A percentile compares a stretch with the other conserved stretches of the same genome.
Evolutionary conservation across 1,139 yeast genomes (phyloP).

Genomic region (Yamadazyma epiphylla): DNA sequence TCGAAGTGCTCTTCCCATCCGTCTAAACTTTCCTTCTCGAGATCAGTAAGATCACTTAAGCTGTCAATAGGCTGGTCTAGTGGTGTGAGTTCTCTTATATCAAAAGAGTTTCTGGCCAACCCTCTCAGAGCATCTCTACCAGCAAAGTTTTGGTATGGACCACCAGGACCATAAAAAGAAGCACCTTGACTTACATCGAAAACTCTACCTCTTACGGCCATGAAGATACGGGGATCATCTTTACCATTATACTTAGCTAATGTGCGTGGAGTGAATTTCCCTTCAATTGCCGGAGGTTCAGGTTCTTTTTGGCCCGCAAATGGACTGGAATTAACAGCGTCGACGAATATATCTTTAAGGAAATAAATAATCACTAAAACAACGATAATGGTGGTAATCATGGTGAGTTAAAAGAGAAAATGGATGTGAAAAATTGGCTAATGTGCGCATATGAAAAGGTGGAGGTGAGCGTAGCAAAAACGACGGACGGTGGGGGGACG

Average conservation of each 20-base stretch:
- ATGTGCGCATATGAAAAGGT: too few relatives aligned
- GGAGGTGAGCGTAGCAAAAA: too few relatives aligned
- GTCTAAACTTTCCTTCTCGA: conserved; percentile 66
- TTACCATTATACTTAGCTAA: conserved; percentile 76
- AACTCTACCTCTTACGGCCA: conserved; percentile 82
- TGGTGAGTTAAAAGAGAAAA: too few relatives aligned
- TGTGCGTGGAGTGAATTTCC: conserved; percentile 75
- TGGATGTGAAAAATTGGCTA: too few relatives aligned
- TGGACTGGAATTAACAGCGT: conserved; percentile 12
- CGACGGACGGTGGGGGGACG: too few relatives aligned
- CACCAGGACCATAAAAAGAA: conserved; percentile 92
- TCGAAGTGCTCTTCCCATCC: conserved; percentile 86
- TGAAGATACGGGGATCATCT: conserved; percentile 71
- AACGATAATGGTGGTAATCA: conserved; percentile 24
- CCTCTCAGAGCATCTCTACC: conserved; percentile 97
- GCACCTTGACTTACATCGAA: conserved; percentile 83
- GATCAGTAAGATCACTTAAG: conserved; percentile 54
- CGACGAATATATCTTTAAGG: conserved; percentile 19
- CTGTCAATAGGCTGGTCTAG: conserved; percentile 72
- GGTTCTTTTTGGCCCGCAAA: conserved; percentile 14
- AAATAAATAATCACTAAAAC: conserved; percentile 20
- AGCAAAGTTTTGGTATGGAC: conserved; percentile 93
- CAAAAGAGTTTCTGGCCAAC: conserved; percentile 86
- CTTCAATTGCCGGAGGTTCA: conserved; percentile 64
- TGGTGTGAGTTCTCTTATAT: conserved; percentile 51